Evolutionary conservation across 257 asterid species (phyloP), one percentile per base, ranked within the genome.

Genomic region (Ballota nigra): DNA sequence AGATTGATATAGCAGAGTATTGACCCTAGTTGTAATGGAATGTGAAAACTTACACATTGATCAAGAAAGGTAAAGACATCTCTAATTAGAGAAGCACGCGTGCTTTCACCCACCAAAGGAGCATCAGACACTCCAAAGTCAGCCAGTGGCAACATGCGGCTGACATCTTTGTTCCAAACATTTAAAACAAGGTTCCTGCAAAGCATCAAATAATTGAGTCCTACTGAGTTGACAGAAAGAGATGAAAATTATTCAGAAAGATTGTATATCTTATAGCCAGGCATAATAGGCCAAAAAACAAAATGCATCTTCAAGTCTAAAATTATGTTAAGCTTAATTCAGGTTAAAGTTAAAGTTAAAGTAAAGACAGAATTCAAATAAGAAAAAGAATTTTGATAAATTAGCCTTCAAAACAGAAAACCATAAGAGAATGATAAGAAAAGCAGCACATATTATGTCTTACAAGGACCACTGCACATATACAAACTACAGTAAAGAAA

Each of bases 81-180:
- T 81, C 94, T 84, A 68, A 87, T 77, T 52, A 89, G 91, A 66
- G 98, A 87, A 77, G 84, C 85, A 49, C 66, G 86, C 41, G 83
- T 78, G 52, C 87, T 78, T 82, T 83, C 96, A 81, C 83, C 89
- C 73, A 6, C 75, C 81, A 74, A 65, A 81, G 86, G 78, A 65
- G 84, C 69, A 67, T 80, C 89, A 75, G 88, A 77, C 74, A 84
- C 87, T 49, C 92, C 97, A 82, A 96, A 92, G 65, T 92, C 96
- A 51, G 86, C 73, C 63, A 92, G 86, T 13, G 83, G 92, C 85
- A 92, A 82, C 72, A 92, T 81, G 61, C 96, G 95, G 71, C 86
- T 86, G 59, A 95, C 90, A 80, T 95, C 98, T 84, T 95, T 95
- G 83, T 87, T 92, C 99, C 99, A 95, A 63, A 90, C 84, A 81